These are phyloP conservation scores for Schizophyllum commune DNA, from an alignment of 1,284 basidiomycete species.

Conservation along the genomic window DNA sequence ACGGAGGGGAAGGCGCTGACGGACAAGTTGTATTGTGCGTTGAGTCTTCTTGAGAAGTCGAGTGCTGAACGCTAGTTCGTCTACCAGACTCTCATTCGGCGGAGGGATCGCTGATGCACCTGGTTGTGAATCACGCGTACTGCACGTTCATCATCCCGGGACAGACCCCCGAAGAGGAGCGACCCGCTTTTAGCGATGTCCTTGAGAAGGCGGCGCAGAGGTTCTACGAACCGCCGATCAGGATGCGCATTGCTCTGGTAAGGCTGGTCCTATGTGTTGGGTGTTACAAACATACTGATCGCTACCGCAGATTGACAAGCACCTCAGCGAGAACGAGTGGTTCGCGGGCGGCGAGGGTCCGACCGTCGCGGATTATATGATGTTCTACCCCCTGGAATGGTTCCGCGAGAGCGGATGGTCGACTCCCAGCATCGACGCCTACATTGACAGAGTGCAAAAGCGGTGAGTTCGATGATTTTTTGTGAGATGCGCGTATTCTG, in stretches of 20 bases:
- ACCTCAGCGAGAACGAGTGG: slow-evolving; percentile 26
- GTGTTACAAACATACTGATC: too few species aligned
- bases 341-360: slow-evolving; percentile 30
- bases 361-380: slow-evolving; percentile 35
- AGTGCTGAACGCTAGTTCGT: too few species aligned
- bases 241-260: slow-evolving; percentile 24
- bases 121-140: slow-evolving; percentile 26
- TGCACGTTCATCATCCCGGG: slow-evolving; percentile 23
- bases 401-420: not conserved
- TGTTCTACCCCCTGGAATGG: slow-evolving; percentile 29
- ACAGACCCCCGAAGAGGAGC: slow-evolving; percentile 26
- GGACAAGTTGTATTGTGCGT: slow-evolving; percentile 33
- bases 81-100: slow-evolving; percentile 30
- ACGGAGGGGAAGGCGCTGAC: slow-evolving; percentile 25
- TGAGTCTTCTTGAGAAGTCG: not conserved
- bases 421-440: not conserved
- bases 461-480: too few species aligned
- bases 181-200: slow-evolving; percentile 24
- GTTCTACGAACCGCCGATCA: slow-evolving; percentile 23
- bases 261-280: not conserved
- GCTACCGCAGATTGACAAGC: slow-evolving; percentile 24
- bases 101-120: slow-evolving; percentile 33
- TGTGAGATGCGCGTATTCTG: too few species aligned
- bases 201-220: slow-evolving; percentile 20
- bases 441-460: not conserved